Evolutionary conservation across 2,329 filamentous ascomycete species (phyloP).

Genomic region (Sclerotinia minor): DNA sequence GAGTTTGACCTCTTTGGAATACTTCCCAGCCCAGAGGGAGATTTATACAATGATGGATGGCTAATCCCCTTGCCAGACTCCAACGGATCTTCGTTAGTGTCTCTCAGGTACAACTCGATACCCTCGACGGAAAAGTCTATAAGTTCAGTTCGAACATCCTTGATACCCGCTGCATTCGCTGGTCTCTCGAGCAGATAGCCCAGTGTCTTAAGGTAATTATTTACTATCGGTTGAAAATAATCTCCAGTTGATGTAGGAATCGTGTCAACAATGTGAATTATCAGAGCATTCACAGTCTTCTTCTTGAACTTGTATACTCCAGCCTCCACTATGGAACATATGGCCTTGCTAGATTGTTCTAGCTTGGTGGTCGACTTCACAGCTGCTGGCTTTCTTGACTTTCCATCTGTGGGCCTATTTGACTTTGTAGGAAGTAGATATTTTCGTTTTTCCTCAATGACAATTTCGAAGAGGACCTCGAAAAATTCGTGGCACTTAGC

Average conservation of each 20-base stretch:
- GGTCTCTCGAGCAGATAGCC: slow-evolving; percentile 68
- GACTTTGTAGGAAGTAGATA: slow-evolving; percentile 56
- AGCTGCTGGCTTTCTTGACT: slow-evolving; percentile 45
- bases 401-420: slow-evolving; percentile 37
- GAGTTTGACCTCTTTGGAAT: slow-evolving; percentile 34
- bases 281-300: slow-evolving; percentile 75
- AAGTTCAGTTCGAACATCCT: slow-evolving; percentile 46
- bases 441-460: slow-evolving; percentile 64
- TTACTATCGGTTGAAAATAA: slow-evolving; percentile 67
- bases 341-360: slow-evolving; percentile 65
- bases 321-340: slow-evolving; percentile 71
- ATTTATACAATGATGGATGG: slow-evolving; percentile 24
- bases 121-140: slow-evolving; percentile 61
- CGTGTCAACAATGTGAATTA: slow-evolving; percentile 79
- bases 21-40: slow-evolving; percentile 25
- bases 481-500: slow-evolving; percentile 80
- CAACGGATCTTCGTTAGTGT: slow-evolving; percentile 29
- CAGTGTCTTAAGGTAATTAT: slow-evolving; percentile 78
- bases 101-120: slow-evolving; percentile 53
- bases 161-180: slow-evolving; percentile 78
- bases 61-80: slow-evolving; percentile 35
- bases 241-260: slow-evolving; percentile 62
- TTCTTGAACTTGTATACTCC: slow-evolving; percentile 67
- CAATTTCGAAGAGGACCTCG: slow-evolving; percentile 74
- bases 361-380: slow-evolving; percentile 45